A percentile compares a stretch with the other conserved stretches of the same genome.
Conservation (phyloP, 345 rosid genomes). For the Gossypium sturtianum region DNA sequence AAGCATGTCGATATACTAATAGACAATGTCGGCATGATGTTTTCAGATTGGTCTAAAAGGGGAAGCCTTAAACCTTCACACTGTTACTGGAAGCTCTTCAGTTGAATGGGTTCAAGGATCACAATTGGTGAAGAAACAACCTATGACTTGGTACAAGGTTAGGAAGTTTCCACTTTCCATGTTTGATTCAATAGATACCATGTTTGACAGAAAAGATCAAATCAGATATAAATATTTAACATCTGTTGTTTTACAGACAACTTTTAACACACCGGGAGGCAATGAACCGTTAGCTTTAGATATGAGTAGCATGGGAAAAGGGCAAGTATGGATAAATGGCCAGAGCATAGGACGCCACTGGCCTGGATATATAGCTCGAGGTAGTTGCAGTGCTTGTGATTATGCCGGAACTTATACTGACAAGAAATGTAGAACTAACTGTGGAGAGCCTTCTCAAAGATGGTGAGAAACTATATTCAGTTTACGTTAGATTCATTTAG, state of each 20-base stretch:
- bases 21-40: background rate
- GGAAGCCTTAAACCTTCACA: constrained; percentile 63
- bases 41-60: constrained; percentile 72
- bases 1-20: background rate
- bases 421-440: constrained; percentile 49
- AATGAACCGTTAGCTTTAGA: constrained; percentile 77
- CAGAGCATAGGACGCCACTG: constrained; percentile 83
- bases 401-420: constrained; percentile 54
- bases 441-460: constrained; percentile 84
- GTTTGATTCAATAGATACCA: background rate
- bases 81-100: constrained; percentile 50
- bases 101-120: constrained; percentile 81
- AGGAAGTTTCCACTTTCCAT: constrained; percentile 7
- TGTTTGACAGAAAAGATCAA: background rate
- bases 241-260: constrained; percentile 38
- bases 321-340: constrained; percentile 87
- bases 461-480: constrained; percentile 34
- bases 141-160: constrained; percentile 79
- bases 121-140: constrained; percentile 47
- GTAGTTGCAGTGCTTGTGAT: constrained; percentile 62
- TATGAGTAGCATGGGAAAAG: constrained; percentile 77
- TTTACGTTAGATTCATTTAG: background rate
- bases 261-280: constrained; percentile 56
- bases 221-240: background rate
- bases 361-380: constrained; percentile 64